These are phyloP conservation scores for Wallacemonas sp. DNA, from an alignment of 208 protist species.

Conservation along the genomic window DNA sequence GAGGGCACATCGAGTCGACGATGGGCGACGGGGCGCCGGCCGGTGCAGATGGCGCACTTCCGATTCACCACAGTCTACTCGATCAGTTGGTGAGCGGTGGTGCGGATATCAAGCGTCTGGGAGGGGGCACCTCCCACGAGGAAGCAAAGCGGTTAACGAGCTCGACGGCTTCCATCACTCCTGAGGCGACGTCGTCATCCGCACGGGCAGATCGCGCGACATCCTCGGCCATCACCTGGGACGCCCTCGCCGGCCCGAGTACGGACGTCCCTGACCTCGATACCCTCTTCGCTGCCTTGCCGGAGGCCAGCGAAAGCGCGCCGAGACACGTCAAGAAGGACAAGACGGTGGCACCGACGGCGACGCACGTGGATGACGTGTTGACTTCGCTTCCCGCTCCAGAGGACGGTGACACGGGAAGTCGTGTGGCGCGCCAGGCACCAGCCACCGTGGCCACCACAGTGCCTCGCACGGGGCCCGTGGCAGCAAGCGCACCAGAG, in stretches of 20 bases:
- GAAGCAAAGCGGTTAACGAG: too few species aligned
- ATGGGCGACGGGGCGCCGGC: not conserved
- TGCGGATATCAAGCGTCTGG: too few species aligned
- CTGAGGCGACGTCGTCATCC: too few species aligned
- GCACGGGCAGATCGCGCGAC: too few species aligned
- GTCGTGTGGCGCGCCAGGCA: not conserved
- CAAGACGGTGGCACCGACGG: not conserved
- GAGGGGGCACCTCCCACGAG: too few species aligned
- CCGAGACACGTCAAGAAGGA: not conserved
- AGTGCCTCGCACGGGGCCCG: too few species aligned
- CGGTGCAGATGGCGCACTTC: not conserved
- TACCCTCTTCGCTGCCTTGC: conserved; percentile 33
- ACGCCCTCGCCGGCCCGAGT: conserved; percentile 13
- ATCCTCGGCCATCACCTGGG: conserved; percentile 7
- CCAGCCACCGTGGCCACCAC: too few species aligned
- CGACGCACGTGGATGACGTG: not conserved
- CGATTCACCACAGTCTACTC: conserved; percentile 10
- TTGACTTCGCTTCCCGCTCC: not conserved
- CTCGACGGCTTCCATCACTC: too few species aligned
- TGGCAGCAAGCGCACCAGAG: too few species aligned
- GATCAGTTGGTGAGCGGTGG: conserved; percentile 7
- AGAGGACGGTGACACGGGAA: not conserved
- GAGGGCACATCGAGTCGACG: not conserved
- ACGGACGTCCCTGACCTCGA: conserved; percentile 27
- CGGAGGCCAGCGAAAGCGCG: conserved; percentile 13